Conservation (phyloP, 1,284 basidiomycete genomes). For the Apiotrichum sp. region DNA sequence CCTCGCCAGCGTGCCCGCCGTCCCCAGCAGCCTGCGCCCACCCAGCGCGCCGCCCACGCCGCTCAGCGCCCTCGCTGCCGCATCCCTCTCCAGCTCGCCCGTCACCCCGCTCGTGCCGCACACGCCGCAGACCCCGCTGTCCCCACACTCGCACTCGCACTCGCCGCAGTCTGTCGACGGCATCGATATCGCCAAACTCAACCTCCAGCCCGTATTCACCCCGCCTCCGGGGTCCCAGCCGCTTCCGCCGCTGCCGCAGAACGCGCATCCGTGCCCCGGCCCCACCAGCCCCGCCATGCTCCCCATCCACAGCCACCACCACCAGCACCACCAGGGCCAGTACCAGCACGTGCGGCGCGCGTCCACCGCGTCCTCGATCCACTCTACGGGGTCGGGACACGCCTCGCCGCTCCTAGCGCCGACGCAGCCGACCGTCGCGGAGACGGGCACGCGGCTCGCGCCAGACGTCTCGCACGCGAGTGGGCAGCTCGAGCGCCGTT, state of each 20-base stretch:
- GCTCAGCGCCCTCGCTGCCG: neutral
- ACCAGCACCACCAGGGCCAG: neutral
- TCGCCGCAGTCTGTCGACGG: conserved; percentile 2
- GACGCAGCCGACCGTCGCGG: conserved; percentile 31
- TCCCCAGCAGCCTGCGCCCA: neutral
- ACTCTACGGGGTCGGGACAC: neutral
- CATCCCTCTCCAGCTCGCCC: neutral
- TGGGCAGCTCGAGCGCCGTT: conserved; percentile 33
- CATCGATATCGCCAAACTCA: conserved; percentile 33
- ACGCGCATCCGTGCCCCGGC: conserved; percentile 3
- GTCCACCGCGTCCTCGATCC: neutral
- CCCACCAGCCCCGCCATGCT: conserved; percentile 9
- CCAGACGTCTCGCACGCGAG: conserved; percentile 8
- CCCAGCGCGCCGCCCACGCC: conserved; percentile 18
- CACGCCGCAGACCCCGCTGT: neutral
- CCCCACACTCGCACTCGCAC: neutral
- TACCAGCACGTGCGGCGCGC: neutral
- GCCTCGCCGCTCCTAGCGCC: neutral
- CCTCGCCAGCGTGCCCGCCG: neutral
- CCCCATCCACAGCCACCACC: neutral
- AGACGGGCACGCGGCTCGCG: conserved; percentile 24
- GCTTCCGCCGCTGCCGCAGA: conserved; percentile 1
- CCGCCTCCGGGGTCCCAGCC: conserved; percentile 20
- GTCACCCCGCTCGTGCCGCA: neutral
- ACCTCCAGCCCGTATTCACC: conserved; percentile 14